Evolutionary conservation across 331 rosid genomes (phyloP).

Genomic region (Cucumis variabilis): DNA sequence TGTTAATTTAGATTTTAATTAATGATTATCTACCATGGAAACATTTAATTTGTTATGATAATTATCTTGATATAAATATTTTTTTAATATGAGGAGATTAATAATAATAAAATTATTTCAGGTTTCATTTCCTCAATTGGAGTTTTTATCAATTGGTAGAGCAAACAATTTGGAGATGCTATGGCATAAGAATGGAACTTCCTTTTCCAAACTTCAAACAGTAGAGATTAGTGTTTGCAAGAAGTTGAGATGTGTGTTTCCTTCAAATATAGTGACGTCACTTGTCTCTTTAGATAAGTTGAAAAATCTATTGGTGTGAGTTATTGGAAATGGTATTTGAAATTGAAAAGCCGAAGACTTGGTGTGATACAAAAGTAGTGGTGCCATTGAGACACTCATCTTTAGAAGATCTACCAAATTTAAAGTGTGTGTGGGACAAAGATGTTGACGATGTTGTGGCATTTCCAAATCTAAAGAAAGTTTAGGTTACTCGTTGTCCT

Average conservation of each 20-base stretch:
- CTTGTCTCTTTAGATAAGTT: neutral
- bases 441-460: neutral
- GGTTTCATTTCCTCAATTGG: neutral
- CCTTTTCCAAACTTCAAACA: neutral
- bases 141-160: neutral
- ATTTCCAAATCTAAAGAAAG: neutral
- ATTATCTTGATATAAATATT: too few species aligned
- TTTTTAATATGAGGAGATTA: too few species aligned
- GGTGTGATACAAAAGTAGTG: neutral
- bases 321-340: neutral
- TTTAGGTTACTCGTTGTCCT: neutral
- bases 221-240: neutral
- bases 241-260: neutral
- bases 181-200: neutral
- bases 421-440: neutral
- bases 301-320: accelerated
- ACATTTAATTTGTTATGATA: too few species aligned
- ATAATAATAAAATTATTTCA: neutral
- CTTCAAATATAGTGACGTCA: neutral
- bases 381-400: neutral
- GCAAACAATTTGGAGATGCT: neutral
- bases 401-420: neutral
- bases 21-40: neutral
- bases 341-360: neutral
- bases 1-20: too few species aligned